These are phyloP conservation scores for Pisolithus thermaeus DNA, from an alignment of 1,284 basidiomycete genomes.

Conservation along the genomic window DNA sequence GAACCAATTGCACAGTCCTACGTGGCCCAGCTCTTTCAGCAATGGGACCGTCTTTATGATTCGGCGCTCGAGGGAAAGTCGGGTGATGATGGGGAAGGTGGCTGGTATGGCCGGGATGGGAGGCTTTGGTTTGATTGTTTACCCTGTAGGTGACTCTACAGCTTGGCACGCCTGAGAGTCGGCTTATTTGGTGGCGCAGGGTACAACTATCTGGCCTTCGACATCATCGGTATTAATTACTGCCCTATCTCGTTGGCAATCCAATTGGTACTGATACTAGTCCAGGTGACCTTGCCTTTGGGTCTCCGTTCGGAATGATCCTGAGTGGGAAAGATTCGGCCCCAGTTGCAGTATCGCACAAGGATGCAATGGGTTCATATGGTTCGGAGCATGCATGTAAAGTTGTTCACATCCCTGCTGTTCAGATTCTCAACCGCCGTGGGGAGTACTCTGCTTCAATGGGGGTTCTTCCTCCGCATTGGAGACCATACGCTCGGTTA, in stretches of 20 bases:
- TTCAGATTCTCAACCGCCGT: conserved; percentile 84
- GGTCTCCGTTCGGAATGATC: conserved; percentile 88
- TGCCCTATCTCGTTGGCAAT: not conserved
- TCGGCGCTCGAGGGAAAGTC: conserved; percentile 46
- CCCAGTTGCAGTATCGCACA: conserved; percentile 45
- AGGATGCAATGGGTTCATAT: conserved; percentile 53
- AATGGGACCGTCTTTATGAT: conserved; percentile 77
- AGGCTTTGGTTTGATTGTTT: conserved; percentile 70
- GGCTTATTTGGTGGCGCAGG: conserved; percentile 32
- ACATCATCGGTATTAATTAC: conserved; percentile 57
- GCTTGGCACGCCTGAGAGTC: not conserved
- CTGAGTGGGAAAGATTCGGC: conserved; percentile 69
- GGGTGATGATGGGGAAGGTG: conserved; percentile 61
- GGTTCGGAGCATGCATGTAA: conserved; percentile 41
- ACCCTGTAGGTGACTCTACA: conserved; percentile 46
- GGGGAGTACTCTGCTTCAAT: conserved; percentile 85
- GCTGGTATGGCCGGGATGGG: conserved; percentile 57
- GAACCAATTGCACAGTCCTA: conserved; percentile 71
- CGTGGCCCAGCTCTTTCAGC: conserved; percentile 55
- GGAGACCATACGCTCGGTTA: conserved; percentile 60
- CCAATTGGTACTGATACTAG: not conserved
- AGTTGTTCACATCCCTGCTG: conserved; percentile 67
- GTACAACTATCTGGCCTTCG: conserved; percentile 83
- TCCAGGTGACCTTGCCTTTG: conserved; percentile 75
- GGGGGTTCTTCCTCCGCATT: conserved; percentile 71